These are phyloP conservation scores for Schwanniomyces polymorphus DNA, from an alignment of 805 yeast species.

Conservation along the genomic window DNA sequence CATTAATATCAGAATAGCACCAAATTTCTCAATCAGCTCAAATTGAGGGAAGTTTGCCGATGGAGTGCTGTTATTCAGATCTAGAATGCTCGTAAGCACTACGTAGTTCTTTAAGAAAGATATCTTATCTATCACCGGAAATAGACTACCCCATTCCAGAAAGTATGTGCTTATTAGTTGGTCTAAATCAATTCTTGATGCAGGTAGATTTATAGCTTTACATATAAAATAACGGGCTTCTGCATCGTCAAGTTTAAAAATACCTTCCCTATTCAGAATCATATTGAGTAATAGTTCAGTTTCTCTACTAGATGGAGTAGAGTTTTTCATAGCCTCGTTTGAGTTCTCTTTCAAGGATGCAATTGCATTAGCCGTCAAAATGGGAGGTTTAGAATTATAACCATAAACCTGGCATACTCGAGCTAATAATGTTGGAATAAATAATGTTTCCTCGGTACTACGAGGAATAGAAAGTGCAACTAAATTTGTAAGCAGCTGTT, in stretches of 20 bases:
- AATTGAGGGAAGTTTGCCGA: conserved; percentile 10
- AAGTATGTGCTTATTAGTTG: conserved; percentile 67
- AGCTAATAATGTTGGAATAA: conserved; percentile 70
- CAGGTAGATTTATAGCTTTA: conserved; percentile 32
- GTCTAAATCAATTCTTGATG: conserved; percentile 62
- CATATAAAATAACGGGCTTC: conserved; percentile 49
- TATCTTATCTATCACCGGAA: conserved; percentile 70
- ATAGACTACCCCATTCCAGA: conserved; percentile 71
- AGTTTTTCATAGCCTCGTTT: conserved; percentile 9
- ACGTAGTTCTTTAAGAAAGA: conserved; percentile 65
- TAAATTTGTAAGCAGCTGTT: conserved; percentile 36
- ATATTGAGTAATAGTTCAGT: conserved; percentile 15
- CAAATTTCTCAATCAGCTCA: conserved; percentile 53
- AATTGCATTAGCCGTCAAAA: conserved; percentile 66
- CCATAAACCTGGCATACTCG: conserved; percentile 71
- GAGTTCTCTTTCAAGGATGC: conserved; percentile 61
- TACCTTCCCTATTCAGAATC: conserved; percentile 26
- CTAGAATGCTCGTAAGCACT: conserved; percentile 46
- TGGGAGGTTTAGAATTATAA: conserved; percentile 67
- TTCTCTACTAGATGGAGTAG: conserved; percentile 1
- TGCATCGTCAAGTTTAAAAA: conserved; percentile 25
- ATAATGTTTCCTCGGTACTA: conserved; percentile 74
- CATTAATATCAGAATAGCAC: conserved; percentile 50
- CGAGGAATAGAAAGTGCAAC: conserved; percentile 77
- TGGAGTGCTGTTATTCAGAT: conserved; percentile 16